phyloP scores from a whole-genome alignment of 225 moss, liverwort and hornwort species.

The Takakia lepidozioides region DNA sequence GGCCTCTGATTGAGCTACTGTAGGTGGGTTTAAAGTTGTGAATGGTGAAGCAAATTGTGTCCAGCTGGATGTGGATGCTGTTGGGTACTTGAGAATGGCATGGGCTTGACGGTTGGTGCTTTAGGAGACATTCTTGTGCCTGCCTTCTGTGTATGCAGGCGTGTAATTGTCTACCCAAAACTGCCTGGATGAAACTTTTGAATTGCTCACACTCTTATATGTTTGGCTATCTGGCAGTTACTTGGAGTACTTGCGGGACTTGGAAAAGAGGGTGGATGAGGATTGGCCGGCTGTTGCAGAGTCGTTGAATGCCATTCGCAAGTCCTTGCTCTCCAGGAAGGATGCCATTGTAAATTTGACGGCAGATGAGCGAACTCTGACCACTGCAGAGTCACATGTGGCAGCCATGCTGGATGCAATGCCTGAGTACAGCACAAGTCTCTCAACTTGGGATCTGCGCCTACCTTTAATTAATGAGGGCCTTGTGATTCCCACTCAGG shows the following conservation, averaged over 20 bases:
- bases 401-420: constrained; percentile 68
- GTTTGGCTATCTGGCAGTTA: constrained; percentile 58
- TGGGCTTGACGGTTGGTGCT: no score
- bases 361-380: constrained; percentile 71
- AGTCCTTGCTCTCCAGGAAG: constrained; percentile 61
- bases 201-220: no score
- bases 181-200: no score
- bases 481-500: constrained; percentile 92
- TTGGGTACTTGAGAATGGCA: no score
- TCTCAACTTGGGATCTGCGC: constrained; percentile 50
- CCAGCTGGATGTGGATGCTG: no score
- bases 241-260: constrained; percentile 79
- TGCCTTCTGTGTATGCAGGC: no score
- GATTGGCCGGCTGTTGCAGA: constrained; percentile 83
- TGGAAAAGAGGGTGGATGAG: constrained; percentile 91
- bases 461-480: constrained; percentile 75
- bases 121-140: no score
- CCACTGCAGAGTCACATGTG: constrained; percentile 54
- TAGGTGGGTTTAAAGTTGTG: no score
- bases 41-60: no score
- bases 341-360: constrained; percentile 88
- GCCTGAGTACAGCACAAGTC: constrained; percentile 40
- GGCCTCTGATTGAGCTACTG: no score
- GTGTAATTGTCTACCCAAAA: no score
- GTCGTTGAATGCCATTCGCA: constrained; percentile 81